Evolutionary conservation across 805 yeast species (phyloP).

Genomic region (Wickerhamiella cacticola): DNA sequence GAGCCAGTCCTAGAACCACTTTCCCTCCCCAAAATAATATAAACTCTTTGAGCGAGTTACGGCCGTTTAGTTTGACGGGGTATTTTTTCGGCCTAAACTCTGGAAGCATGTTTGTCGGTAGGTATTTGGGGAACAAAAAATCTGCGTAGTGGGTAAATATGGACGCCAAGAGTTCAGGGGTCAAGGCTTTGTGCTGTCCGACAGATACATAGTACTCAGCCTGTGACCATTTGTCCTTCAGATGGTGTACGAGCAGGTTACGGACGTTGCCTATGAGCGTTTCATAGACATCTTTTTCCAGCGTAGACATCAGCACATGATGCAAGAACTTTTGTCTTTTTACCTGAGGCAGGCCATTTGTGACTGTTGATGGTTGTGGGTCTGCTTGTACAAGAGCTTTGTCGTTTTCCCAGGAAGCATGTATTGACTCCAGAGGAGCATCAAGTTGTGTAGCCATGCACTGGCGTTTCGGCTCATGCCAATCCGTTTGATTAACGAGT

Average conservation of each 20-base stretch:
- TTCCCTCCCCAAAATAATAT: slow-evolving; percentile 11
- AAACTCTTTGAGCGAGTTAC: background rate
- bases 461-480: too few relatives aligned
- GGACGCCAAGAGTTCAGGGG: background rate
- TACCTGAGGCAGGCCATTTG: background rate
- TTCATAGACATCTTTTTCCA: background rate
- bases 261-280: background rate
- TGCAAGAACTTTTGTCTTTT: background rate
- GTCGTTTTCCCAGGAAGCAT: too few relatives aligned
- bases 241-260: background rate
- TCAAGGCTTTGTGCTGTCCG: too few relatives aligned
- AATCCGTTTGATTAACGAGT: too few relatives aligned
- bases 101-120: background rate
- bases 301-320: background rate
- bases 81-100: background rate
- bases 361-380: too few relatives aligned
- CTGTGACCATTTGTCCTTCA: background rate
- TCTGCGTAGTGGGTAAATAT: background rate
- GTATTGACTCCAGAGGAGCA: too few relatives aligned
- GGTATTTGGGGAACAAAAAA: background rate
- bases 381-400: too few relatives aligned
- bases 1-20: background rate
- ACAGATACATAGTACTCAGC: background rate
- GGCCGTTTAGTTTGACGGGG: background rate
- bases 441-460: too few relatives aligned